A percentile compares a stretch with the other conserved stretches of the same genome.
These are phyloP conservation scores for Candida chauliodis DNA, from an alignment of 805 yeast species.

Conservation along the genomic window DNA sequence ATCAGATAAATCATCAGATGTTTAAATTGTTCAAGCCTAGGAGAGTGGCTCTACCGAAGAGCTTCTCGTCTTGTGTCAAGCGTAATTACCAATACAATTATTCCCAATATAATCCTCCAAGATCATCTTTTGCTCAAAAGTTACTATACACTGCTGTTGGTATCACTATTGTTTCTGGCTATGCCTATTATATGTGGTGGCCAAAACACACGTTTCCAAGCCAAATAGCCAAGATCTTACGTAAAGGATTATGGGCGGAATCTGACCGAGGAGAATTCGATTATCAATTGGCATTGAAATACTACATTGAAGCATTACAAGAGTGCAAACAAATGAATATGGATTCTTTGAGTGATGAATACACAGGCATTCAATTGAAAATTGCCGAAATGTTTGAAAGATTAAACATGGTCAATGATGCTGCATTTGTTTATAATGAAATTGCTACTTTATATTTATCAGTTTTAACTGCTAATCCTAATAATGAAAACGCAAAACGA, in stretches of 20 bases:
- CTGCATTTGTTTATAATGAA: slow-evolving; percentile 64
- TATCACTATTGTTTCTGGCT: slow-evolving; percentile 15
- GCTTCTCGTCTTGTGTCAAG: too few species aligned
- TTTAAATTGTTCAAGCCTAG: too few species aligned
- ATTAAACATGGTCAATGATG: slow-evolving; percentile 57
- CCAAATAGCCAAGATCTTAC: slow-evolving; percentile 64
- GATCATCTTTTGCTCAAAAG: slow-evolving; percentile 12
- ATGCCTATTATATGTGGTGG: slow-evolving; percentile 48
- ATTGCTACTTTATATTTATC: slow-evolving; percentile 57
- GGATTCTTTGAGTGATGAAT: slow-evolving; percentile 66
- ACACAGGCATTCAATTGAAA: slow-evolving; percentile 87
- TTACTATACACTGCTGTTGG: slow-evolving; percentile 14
- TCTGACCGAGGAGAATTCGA: slow-evolving; percentile 61
- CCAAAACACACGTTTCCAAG: slow-evolving; percentile 68
- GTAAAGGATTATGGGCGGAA: slow-evolving; percentile 84
- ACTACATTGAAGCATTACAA: slow-evolving; percentile 71
- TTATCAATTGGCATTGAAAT: slow-evolving; percentile 62
- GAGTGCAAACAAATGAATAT: slow-evolving; percentile 55
- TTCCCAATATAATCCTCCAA: slow-evolving; percentile 15
- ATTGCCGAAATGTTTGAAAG: slow-evolving; percentile 84
- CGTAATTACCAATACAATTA: slow-evolving; percentile 9
- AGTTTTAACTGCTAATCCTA: slow-evolving; percentile 39
- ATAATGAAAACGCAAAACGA: slow-evolving; percentile 21
- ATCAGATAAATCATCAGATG: too few species aligned
- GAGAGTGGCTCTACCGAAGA: too few species aligned